Base-by-base conservation (phyloP, 345 rosid species). In the Sisymbrium altissimum region DNA sequence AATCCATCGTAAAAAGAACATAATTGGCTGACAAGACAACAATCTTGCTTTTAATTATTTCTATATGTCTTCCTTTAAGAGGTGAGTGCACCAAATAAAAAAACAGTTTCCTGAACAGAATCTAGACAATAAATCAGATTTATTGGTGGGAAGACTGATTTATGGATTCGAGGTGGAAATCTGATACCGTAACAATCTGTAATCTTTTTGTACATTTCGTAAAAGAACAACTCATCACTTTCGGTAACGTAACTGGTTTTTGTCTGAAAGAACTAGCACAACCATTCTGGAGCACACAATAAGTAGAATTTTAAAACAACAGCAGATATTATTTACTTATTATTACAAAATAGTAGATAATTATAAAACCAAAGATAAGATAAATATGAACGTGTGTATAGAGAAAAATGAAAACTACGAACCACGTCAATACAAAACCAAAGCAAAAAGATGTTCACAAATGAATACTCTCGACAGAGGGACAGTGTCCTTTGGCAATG, bases 171-270 rank as follows among this genome's bases (percentile, higher is more conserved):
- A 62, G 17, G 9, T 19, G 41, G 58, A 49, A 13, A 5, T 19
- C 29, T 12, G 43, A 48, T 19, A 7, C 44, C 11, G 45, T 45
- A 63, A n/a, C 53, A 19, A 25, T 15, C 38, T 9, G 21, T n/a
- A n/a, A 9, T 36, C 0, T 6, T 53, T 70, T 48, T 14, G 66
- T 70, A 45, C 11, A 33, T 48, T 35, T 35, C 65, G 45, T 30
- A 57, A 69, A 54, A 57, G 23, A 58, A 36, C 66, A 57, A 33
- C 6, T 45, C 25, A 70, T 44, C 65, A 57, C 50, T 48, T 71
- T 71, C 68, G 25, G 38, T 36, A 23, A 10, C 38, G 25, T 46
- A 6, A 11, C 9, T 59, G 49, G 3, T n/a, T 23, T 32, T 45
- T 58, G 46, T 70, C 48, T 9, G 21, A 14, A 33, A 46, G 36